These are phyloP conservation scores for Talaromyces sp. DNA, from an alignment of 2,329 filamentous ascomycete genomes.

Conservation along the genomic window DNA sequence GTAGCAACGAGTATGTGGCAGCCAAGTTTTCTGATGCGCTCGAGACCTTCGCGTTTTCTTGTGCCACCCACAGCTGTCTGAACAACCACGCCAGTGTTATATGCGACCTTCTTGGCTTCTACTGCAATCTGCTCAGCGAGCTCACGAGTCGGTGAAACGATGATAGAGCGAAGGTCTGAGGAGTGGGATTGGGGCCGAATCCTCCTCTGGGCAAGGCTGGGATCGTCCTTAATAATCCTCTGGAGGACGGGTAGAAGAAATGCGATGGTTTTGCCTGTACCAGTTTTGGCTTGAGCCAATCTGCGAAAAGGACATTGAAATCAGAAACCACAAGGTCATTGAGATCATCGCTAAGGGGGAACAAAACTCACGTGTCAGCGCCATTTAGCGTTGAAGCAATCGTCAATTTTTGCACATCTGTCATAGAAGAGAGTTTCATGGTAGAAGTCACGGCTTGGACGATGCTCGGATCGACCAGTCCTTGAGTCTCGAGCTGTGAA, in stretches of 20 bases:
- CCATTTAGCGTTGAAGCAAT: constrained; percentile 76
- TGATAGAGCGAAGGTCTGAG: constrained; percentile 53
- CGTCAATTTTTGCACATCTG: constrained; percentile 80
- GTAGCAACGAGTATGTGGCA: constrained; percentile 90
- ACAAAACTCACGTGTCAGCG: constrained; percentile 67
- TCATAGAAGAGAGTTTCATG: constrained; percentile 81
- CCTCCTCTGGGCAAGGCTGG: constrained; percentile 45
- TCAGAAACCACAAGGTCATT: constrained; percentile 13
- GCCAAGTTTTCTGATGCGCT: constrained; percentile 63
- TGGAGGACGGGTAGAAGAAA: constrained; percentile 86
- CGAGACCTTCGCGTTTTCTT: constrained; percentile 64
- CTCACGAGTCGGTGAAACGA: constrained; percentile 60
- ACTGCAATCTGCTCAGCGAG: constrained; percentile 59
- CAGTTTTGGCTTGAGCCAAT: constrained; percentile 91
- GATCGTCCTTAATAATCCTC: constrained; percentile 61
- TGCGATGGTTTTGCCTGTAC: constrained; percentile 92
- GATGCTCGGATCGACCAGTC: constrained; percentile 57
- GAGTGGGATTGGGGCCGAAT: constrained; percentile 17
- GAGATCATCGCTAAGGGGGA: neutral
- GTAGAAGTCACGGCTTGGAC: constrained; percentile 63
- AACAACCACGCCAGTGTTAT: constrained; percentile 61
- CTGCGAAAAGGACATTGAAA: constrained; percentile 35
- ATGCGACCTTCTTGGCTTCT: constrained; percentile 66
- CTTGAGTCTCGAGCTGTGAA: constrained; percentile 29
- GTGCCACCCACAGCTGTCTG: constrained; percentile 89